Conservation (phyloP, 2,329 filamentous ascomycete species). For the Ophiostoma sp. region DNA sequence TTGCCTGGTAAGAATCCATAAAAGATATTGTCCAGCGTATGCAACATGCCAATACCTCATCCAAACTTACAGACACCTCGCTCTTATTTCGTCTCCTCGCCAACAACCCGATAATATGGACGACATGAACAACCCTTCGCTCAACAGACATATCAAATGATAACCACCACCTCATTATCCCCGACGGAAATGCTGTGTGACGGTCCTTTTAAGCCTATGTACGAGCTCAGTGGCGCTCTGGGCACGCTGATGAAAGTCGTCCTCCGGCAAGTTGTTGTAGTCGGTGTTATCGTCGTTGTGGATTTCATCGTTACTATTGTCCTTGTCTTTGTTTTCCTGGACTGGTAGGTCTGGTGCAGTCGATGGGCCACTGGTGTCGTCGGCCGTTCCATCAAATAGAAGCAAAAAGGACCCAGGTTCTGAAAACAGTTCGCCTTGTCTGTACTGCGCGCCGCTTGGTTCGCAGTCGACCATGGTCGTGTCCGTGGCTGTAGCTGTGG, state of each 20-base stretch:
- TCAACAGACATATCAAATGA: too few species aligned
- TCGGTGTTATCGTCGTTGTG: not conserved
- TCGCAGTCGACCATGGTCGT: not conserved
- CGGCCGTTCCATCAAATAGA: not conserved
- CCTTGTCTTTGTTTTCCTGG: not conserved
- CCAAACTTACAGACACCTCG: too few species aligned
- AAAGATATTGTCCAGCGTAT: not conserved
- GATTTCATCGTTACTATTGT: not conserved
- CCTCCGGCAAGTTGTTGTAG: not conserved
- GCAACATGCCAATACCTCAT: not conserved
- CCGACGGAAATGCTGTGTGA: constrained; percentile 10
- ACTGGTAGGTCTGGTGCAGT: not conserved
- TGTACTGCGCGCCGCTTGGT: constrained; percentile 13
- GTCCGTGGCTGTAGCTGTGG: not conserved
- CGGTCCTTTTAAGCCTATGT: not conserved
- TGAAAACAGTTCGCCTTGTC: not conserved
- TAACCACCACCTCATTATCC: not conserved
- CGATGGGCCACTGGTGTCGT: not conserved
- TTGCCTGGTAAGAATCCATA: constrained; percentile 1
- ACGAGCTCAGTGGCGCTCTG: not conserved
- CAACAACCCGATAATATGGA: not conserved
- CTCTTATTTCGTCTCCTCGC: not conserved
- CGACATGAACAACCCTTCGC: not conserved
- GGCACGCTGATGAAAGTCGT: not conserved
- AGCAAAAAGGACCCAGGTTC: not conserved